Evolutionary conservation across 2,329 filamentous ascomycete species (phyloP).

Genomic region (Aschersonia sp.): DNA sequence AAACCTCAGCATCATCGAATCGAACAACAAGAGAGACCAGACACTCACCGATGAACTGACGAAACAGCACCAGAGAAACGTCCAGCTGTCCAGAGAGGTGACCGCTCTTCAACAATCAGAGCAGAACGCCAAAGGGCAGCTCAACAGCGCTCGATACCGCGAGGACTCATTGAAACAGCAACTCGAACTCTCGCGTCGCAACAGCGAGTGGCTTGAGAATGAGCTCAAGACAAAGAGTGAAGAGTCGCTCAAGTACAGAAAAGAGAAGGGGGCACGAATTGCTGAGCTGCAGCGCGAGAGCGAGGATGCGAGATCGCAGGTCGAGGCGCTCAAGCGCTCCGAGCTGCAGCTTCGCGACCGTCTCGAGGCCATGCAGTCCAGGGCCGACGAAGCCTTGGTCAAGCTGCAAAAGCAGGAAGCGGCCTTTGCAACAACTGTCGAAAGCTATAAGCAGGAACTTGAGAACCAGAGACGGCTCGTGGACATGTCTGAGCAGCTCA

Average conservation of each 20-base stretch:
- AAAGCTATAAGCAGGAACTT: slow-evolving; percentile 75
- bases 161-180: slow-evolving; percentile 86
- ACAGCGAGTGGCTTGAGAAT: slow-evolving; percentile 83
- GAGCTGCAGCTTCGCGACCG: slow-evolving; percentile 70
- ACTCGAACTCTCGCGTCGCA: slow-evolving; percentile 73
- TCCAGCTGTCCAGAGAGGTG: slow-evolving; percentile 72
- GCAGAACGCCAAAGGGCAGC: slow-evolving; percentile 66
- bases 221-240: slow-evolving; percentile 83
- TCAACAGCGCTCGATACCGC: slow-evolving; percentile 72
- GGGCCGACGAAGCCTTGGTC: slow-evolving; percentile 69
- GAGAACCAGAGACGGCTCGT: slow-evolving; percentile 69
- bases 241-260: slow-evolving; percentile 79
- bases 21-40: slow-evolving; percentile 77
- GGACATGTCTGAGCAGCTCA: slow-evolving; percentile 65
- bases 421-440: slow-evolving; percentile 64
- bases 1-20: slow-evolving; percentile 74
- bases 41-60: slow-evolving; percentile 75
- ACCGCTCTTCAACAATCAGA: slow-evolving; percentile 68
- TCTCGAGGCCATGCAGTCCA: slow-evolving; percentile 70
- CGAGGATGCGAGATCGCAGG: slow-evolving; percentile 65
- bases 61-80: slow-evolving; percentile 74
- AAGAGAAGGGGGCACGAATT: slow-evolving; percentile 85
- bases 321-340: slow-evolving; percentile 64
- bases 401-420: slow-evolving; percentile 80
- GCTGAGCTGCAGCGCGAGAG: slow-evolving; percentile 77